phyloP scores from a whole-genome alignment of 1,139 yeast genomes.

The Kurtzmaniella quercitrusa region DNA sequence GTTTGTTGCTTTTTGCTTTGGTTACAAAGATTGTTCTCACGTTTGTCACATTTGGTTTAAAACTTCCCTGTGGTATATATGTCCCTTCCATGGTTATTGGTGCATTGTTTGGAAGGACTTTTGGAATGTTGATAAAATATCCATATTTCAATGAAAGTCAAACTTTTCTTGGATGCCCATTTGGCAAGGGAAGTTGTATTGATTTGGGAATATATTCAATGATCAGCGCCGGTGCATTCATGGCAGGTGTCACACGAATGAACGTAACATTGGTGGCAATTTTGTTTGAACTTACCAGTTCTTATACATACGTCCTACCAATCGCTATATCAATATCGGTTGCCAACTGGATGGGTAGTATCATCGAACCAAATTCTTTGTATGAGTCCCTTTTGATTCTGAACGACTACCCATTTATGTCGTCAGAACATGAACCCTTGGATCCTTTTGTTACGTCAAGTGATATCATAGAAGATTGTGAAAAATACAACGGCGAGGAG shows the following conservation, averaged over 20 bases:
- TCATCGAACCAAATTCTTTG: conserved; percentile 49
- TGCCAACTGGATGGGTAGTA: conserved; percentile 56
- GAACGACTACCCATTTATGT: conserved; percentile 55
- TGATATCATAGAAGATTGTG: conserved; percentile 28
- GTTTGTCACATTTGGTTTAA: conserved; percentile 55
- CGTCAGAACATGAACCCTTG: conserved; percentile 35
- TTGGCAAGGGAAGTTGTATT: conserved; percentile 24
- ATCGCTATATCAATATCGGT: conserved; percentile 55
- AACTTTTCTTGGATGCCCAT: conserved; percentile 13
- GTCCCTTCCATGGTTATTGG: conserved; percentile 71
- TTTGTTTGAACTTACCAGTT: conserved; percentile 57
- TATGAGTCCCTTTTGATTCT: conserved; percentile 48
- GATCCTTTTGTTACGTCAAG: conserved; percentile 32
- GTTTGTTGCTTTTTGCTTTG: conserved; percentile 40
- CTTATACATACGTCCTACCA: conserved; percentile 58
- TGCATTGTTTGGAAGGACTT: conserved; percentile 57
- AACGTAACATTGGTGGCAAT: conserved; percentile 59
- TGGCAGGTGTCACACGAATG: conserved; percentile 70
- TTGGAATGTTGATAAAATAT: conserved; percentile 39
- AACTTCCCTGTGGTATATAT: conserved; percentile 63
- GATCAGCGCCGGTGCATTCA: conserved; percentile 65
- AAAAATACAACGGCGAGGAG: conserved; percentile 9
- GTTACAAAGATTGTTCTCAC: conserved; percentile 46
- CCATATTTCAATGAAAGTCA: conserved; percentile 31
- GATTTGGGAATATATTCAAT: conserved; percentile 62